Conservation (phyloP, 306 rosid species). For the Pyrus communis region DNA sequence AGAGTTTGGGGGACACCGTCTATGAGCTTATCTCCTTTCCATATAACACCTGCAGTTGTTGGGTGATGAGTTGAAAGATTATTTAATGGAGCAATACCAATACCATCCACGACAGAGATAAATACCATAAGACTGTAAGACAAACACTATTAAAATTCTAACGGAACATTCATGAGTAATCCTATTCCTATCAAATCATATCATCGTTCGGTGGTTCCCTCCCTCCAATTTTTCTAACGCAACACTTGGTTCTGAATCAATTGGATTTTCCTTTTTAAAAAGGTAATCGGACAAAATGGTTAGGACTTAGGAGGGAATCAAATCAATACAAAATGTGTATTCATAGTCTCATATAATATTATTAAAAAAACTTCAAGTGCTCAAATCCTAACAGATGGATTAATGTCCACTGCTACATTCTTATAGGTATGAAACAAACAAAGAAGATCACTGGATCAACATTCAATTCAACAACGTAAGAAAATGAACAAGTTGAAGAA, state of each 20-base stretch:
- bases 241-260: background rate
- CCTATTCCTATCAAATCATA: background rate
- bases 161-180: background rate
- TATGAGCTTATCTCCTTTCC: constrained; percentile 95
- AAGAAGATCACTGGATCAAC: background rate
- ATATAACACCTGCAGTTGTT: constrained; percentile 77
- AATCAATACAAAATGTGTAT: background rate
- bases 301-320: background rate
- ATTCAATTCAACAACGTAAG: background rate
- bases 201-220: too few relatives aligned
- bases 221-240: too few relatives aligned
- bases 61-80: background rate
- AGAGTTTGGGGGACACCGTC: constrained; percentile 94
- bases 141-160: background rate
- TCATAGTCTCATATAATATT: background rate
- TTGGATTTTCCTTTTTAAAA: background rate
- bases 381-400: background rate
- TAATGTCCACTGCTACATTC: background rate
- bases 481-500: background rate
- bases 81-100: background rate
- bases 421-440: background rate
- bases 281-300: background rate
- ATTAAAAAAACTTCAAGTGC: background rate
- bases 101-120: background rate
- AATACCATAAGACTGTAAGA: background rate